Evolutionary conservation across 345 rosid genomes (phyloP), one percentile per base, ranked within the genome.

Genomic region (Populus euphratica): DNA sequence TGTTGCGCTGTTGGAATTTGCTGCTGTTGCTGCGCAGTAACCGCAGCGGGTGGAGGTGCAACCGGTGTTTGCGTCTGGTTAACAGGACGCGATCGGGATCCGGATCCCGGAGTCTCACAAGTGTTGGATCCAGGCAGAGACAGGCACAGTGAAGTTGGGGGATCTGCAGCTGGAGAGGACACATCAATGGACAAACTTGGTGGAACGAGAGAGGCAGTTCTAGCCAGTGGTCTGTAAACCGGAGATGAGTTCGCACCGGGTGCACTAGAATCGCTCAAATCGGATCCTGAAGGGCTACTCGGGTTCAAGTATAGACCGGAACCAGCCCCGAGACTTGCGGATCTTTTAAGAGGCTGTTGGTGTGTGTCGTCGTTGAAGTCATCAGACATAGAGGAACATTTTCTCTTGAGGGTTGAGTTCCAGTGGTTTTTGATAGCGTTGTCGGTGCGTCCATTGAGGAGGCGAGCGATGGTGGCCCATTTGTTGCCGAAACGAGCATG

Each of bases 401-500:
- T 93, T 18, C 99, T 79, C 85, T 95, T 94, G 1, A 94, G 87
- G 44, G 98, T 94, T 0, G 98, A 94, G 89, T 94, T 92, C 98
- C 98, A 94, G 84, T 92, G 98, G 38, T 94, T 94, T 81, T 94
- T 94, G 35, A 93, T 88, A 23, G 97, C 96, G 94, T 92, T 94
- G 73, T 91, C 97, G 21, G 98, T 94, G 29, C 98, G 90, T 44
- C 98, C 98, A 68, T 87, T 87, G 68, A 94, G 93, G 2, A 94
- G 93, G 31, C 97, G 91, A 1, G 98, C 94, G 84, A 94, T 92
- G 54, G 96, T 92, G 0, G 98, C 98, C 98, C 98, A 94, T 85
- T 92, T 94, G 86, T 94, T 94, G 47, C 98, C 98, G 39, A 91
- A 88, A 9, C 91, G 87, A 13, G 96, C 92, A 69, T 95, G 99